Evolutionary conservation across 1,284 basidiomycete genomes (phyloP), one percentile per base, ranked within the genome.

Genomic region (Moesziomyces aphidis): DNA sequence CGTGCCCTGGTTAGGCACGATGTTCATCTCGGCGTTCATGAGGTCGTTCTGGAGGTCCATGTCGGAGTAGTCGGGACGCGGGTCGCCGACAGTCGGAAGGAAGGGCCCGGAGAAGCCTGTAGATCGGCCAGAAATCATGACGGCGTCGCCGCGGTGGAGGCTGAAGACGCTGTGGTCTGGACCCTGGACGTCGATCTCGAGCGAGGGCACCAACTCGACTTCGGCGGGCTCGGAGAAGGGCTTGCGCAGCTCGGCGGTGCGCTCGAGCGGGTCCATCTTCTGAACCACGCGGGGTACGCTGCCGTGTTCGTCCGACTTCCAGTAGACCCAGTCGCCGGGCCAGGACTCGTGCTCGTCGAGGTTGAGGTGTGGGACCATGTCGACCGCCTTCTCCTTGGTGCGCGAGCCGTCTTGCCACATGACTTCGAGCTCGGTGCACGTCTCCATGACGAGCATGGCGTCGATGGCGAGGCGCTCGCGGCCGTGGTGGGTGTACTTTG

Each of bases 251-350:
- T 62, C 57, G 23, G 82, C 79, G 7, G 82, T 85, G 0, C 83
- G 76, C 59, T 85, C 82, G 24, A 67, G 50, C 0, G 73, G 61
- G 43, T 81, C 79, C 72, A 81, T 78, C 49, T 55, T 79, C 83
- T 95, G 93, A 9, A 97, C 90, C 65, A 96, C 88, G 1, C 91
- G 94, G 45, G 90, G 87, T 42, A 63, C 57, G 31, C 60, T 62
- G 86, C 88, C 79, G 51, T 87, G 87, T 50, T 89, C 90, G 85
- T 93, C 92, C 44, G 88, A 89, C 79, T 91, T 91, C 90, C 92
- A 95, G n/a, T 94, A 80, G 11, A 95, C 90, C 85, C 93, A 90
- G 78, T 97, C 94, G 28, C 95, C 94, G 4, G 94, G 94, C 78
- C 69, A 78, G 4, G 63, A 55, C 43, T 76, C 74, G 58, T 77